Conservation (phyloP, 148 eudicot species). For the Polygonum aviculare region DNA sequence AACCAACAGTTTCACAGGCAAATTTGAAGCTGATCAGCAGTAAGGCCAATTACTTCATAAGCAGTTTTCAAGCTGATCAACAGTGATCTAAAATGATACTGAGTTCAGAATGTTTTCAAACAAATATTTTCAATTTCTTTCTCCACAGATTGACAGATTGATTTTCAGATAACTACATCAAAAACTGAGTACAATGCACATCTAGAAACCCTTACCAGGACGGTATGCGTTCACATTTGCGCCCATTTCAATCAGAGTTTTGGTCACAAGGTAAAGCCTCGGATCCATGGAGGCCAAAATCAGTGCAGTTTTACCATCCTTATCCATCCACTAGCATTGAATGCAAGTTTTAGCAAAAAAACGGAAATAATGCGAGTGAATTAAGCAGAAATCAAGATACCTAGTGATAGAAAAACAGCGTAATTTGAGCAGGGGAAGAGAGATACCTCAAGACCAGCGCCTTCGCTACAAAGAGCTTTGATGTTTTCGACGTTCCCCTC, state of each 20-base stretch:
- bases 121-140: not conserved
- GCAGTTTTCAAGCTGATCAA: not conserved
- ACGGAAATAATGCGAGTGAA: not conserved
- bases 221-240: constrained; percentile 52
- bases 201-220: constrained; percentile 29
- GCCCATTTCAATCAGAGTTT: constrained; percentile 48
- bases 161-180: not conserved
- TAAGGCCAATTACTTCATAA: not conserved
- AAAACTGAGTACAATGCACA: not conserved
- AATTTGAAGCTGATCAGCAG: not conserved
- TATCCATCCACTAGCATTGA: constrained; percentile 42
- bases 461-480: constrained; percentile 40
- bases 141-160: not conserved
- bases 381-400: not conserved
- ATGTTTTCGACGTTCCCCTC: constrained; percentile 38
- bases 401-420: not conserved
- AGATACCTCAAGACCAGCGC: constrained; percentile 53
- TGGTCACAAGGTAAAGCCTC: constrained; percentile 33
- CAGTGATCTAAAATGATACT: not conserved
- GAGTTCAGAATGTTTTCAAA: not conserved
- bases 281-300: constrained; percentile 46
- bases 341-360: not conserved
- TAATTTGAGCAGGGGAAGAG: not conserved
- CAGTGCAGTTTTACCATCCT: constrained; percentile 59
- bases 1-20: not conserved